Evolutionary conservation across 257 asterid species (phyloP), one percentile per base, ranked within the genome.

Genomic region (Osmanthus fragrans): DNA sequence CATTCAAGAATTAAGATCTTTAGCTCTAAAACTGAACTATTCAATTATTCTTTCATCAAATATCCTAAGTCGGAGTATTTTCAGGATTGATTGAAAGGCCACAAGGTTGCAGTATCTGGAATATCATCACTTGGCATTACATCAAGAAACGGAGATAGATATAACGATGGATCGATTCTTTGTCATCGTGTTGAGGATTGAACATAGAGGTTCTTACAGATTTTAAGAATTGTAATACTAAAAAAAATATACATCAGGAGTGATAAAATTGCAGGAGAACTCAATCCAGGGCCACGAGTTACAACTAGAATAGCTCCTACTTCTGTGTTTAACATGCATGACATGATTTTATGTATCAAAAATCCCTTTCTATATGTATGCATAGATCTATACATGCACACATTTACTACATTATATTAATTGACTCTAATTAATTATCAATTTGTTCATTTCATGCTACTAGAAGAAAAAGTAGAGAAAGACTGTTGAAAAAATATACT

Each of bases 271-370:
- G 89, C n/a, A n/a, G n/a, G n/a, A 12, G 86, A 64, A 71, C 68
- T 88, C 21, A 84, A 25, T 1, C 90, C 96, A 0, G 95, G 87
- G 12, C 82, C 64, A 1, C 97, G 96, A 77, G 91, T 84, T 25
- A 90, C 94, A 18, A 98, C 98, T 6, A 95, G 89, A 34, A 95
- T 83, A 3, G 97, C 94, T 23, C 97, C 97, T 37, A 95, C 88
- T 80, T 95, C 96, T 0, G 99, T 87, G 87, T 93, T 95, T 40
- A 95, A 89, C 90, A 90, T 91, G 90, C 99, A 95, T 1, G 98
- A 93, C 23, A 95, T 0, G 32, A 30, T 10, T 8, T 39, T 8
- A 30, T 30, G 32, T 39, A 39, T 11, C 32, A 30, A 40, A 2
- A 40, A 40, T 40, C 49, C 49, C 49, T 56, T 56, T 21, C 16